phyloP scores from a whole-genome alignment of 1,139 yeast genomes.

The Candida pseudoviswanathii region DNA sequence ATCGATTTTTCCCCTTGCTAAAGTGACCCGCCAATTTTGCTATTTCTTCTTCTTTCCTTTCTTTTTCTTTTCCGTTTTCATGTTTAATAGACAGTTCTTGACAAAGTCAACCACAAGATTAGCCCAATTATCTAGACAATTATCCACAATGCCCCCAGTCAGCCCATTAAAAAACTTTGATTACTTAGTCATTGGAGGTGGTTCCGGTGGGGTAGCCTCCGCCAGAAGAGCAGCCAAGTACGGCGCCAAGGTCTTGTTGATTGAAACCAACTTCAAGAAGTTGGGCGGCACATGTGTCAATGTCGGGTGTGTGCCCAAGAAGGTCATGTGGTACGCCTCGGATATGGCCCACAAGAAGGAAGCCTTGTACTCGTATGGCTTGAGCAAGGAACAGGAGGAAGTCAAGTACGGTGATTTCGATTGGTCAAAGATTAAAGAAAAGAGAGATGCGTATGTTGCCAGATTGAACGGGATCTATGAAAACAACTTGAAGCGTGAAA shows the following conservation, averaged over 20 bases:
- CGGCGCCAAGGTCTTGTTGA: slow-evolving; percentile 83
- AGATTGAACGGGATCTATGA: slow-evolving; percentile 93
- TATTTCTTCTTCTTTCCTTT: neutral
- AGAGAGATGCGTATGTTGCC: slow-evolving; percentile 87
- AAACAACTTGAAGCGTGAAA: slow-evolving; percentile 81
- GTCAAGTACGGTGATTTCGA: slow-evolving; percentile 62
- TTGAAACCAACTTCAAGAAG: slow-evolving; percentile 67
- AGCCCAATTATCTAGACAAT: slow-evolving; percentile 27
- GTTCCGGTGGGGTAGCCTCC: slow-evolving; percentile 99
- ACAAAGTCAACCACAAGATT: slow-evolving; percentile 16
- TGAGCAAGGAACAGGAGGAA: slow-evolving; percentile 50
- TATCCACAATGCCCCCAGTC: slow-evolving; percentile 48
- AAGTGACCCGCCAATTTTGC: neutral
- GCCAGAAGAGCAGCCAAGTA: slow-evolving; percentile 95
- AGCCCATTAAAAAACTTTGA: slow-evolving; percentile 62
- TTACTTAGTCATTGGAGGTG: slow-evolving; percentile 96
- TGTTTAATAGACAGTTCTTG: slow-evolving; percentile 13
- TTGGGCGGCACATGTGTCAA: slow-evolving; percentile 99
- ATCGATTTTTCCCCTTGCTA: neutral
- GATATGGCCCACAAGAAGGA: slow-evolving; percentile 76
- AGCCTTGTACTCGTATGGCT: slow-evolving; percentile 82
- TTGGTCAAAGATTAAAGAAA: slow-evolving; percentile 78
- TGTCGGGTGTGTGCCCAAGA: slow-evolving; percentile 98
- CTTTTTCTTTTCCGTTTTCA: slow-evolving; percentile 5
- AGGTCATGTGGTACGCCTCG: slow-evolving; percentile 97